These are phyloP conservation scores for Taiwanofungus camphoratus DNA, from an alignment of 1,284 basidiomycete genomes.

Conservation along the genomic window DNA sequence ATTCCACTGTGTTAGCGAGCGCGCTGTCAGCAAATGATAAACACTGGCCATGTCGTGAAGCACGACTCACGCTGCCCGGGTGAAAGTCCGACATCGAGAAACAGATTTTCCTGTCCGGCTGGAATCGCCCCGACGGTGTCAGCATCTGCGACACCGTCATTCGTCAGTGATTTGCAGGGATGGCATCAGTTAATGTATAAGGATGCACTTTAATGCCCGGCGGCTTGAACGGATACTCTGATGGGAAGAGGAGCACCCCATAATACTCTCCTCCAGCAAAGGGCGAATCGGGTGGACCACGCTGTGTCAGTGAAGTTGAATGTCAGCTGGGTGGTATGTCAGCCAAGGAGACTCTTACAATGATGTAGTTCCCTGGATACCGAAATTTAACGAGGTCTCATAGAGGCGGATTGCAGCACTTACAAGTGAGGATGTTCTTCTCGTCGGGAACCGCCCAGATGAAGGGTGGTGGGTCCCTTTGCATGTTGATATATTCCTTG, in stretches of 20 bases:
- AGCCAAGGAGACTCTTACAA: slow-evolving; percentile 45
- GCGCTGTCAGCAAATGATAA: no score
- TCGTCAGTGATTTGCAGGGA: slow-evolving; percentile 4
- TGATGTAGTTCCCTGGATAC: slow-evolving; percentile 81
- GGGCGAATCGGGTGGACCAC: slow-evolving; percentile 89
- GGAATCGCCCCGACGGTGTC: slow-evolving; percentile 91
- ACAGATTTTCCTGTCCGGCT: slow-evolving; percentile 92
- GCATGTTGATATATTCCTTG: slow-evolving; percentile 92
- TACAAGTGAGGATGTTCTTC: slow-evolving; percentile 90
- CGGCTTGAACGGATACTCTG: slow-evolving; percentile 92
- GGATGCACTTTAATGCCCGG: slow-evolving; percentile 87
- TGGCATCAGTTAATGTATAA: slow-evolving; percentile 1
- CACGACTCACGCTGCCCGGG: slow-evolving; percentile 73
- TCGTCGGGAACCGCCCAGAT: slow-evolving; percentile 92
- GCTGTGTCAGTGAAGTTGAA: slow-evolving; percentile 38
- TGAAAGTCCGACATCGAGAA: slow-evolving; percentile 97
- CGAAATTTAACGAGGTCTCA: slow-evolving; percentile 6
- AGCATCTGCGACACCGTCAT: slow-evolving; percentile 58
- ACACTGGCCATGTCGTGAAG: background rate
- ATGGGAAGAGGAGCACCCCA: slow-evolving; percentile 82
- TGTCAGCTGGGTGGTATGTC: slow-evolving; percentile 9
- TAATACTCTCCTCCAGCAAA: slow-evolving; percentile 94
- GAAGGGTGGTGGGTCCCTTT: slow-evolving; percentile 89
- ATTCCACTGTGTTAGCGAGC: slow-evolving; percentile 60
- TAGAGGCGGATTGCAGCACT: slow-evolving; percentile 26